Evolutionary conservation across 1,284 basidiomycete species (phyloP).

Genomic region (Microbotryum silenes-acaulis): DNA sequence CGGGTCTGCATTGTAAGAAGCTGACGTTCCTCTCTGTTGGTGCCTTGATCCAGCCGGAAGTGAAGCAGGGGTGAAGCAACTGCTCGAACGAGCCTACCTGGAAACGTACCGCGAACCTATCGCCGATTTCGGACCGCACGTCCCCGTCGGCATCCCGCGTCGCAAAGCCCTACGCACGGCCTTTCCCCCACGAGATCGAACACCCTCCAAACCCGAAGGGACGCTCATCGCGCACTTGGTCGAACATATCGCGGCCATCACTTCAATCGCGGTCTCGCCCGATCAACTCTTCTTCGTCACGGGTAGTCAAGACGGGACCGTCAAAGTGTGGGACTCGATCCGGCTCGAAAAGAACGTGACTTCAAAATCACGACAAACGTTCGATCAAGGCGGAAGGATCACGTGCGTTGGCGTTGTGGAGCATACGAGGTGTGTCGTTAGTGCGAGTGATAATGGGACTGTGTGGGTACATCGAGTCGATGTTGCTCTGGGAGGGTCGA

Average conservation of each 20-base stretch:
- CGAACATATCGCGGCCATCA: conserved; percentile 72
- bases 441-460: conserved; percentile 41
- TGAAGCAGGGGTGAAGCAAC: conserved; percentile 72
- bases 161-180: conserved; percentile 43
- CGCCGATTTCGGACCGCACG: conserved; percentile 77
- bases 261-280: conserved; percentile 74
- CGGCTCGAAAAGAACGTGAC: conserved; percentile 66
- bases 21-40: not conserved
- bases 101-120: conserved; percentile 73
- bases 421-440: conserved; percentile 43
- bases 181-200: conserved; percentile 32
- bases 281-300: conserved; percentile 93
- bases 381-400: conserved; percentile 40
- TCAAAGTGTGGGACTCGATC: conserved; percentile 76
- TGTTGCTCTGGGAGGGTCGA: conserved; percentile 34
- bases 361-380: conserved; percentile 42
- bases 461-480: conserved; percentile 43
- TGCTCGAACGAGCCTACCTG: conserved; percentile 76
- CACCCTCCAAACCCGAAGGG: conserved; percentile 49
- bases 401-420: conserved; percentile 39
- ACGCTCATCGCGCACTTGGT: conserved; percentile 75
- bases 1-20: not conserved
- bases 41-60: conserved; percentile 53
- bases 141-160: conserved; percentile 44
- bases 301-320: conserved; percentile 71